Base-by-base conservation (phyloP, 345 rosid genomes). In the Aurinia saxatilis region DNA sequence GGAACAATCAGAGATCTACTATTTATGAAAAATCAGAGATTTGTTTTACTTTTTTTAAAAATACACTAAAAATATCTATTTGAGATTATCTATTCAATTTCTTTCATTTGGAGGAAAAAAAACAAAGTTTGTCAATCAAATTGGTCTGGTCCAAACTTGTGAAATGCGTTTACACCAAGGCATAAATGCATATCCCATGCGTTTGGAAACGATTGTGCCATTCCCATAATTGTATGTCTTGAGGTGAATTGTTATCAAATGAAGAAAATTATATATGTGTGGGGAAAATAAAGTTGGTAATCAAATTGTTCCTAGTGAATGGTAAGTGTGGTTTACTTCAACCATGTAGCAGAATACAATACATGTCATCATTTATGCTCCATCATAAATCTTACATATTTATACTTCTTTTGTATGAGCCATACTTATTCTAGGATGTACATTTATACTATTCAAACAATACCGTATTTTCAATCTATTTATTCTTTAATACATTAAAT, bases 1-100 rank as follows among this genome's bases (percentile, higher is more conserved):
- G 70, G 65, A 70, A 56, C 70, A 70, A 70, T 70, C 75, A 70
- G 59, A 63, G 50, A 55, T 70, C 63, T 55, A 44, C 52, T 56
- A 8, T 29, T 61, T 45, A 7, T n/a, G 25, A 52, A 61, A 21
- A 61, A 27, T 61, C 29, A 36, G 6, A 37, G 50, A 56, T 62
- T 70, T 70, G 44, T 46, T 38, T 52, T 35, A 53, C 56, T 19
- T 51, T 68, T 57, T 44, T 53, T 2, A 47, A 41, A 44, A 38
- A 46, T 47, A 38, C 64, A 56, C 58, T 48, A 53, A 47, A n/a
- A 70, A 70, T 70, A 71, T 71, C 75, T 49, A 33, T 54, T 40
- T 56, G 60, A 56, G 35, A 63, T 63, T 71, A 63, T 63, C 64
- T 57, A 21, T 42, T 55, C 48, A 49, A 8, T 39, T 62, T 18